Percentiles rank a stretch among this genome's conserved stretches.
Evolutionary conservation across 2,329 filamentous ascomycete species (phyloP).

Genomic region (Cercospora citrullina): DNA sequence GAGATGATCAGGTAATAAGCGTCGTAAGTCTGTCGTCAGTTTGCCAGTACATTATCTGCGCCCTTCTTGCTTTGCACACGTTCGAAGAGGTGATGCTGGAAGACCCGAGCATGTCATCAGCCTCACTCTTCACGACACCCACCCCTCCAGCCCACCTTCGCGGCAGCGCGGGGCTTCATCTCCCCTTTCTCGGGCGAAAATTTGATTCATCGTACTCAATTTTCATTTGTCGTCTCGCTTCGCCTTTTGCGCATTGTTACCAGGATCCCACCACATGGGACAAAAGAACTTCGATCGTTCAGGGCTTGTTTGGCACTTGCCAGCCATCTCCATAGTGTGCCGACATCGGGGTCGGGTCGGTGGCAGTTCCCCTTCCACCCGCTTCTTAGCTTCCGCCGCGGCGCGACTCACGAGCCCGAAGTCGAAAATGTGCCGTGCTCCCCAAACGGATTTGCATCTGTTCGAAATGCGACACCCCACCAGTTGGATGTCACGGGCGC

Average conservation of each 20-base stretch:
- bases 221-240: slow-evolving; percentile 2
- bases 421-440: slow-evolving; percentile 14
- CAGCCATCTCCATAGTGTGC: slow-evolving; percentile 1
- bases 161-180: not conserved
- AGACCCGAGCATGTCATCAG: not conserved
- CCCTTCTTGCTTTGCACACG: not conserved
- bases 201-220: not conserved
- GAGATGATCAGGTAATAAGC: not conserved
- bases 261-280: not conserved
- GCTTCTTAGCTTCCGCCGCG: slow-evolving; percentile 9
- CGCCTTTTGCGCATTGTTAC: not conserved
- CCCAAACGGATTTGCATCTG: not conserved
- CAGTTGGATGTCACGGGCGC: slow-evolving; percentile 1
- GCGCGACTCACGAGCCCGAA: slow-evolving; percentile 9
- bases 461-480: not conserved
- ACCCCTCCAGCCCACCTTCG: slow-evolving; percentile 4
- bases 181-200: not conserved
- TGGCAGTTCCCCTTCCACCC: slow-evolving; percentile 11
- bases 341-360: not conserved
- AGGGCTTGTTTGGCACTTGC: not conserved
- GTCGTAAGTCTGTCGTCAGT: not conserved
- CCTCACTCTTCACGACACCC: not conserved
- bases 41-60: not conserved
- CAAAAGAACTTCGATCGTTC: slow-evolving; percentile 5
- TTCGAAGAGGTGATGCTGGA: not conserved